These are phyloP conservation scores for Pythium plurisporium DNA, from an alignment of 352 stramenopile genomes.

Conservation along the genomic window DNA sequence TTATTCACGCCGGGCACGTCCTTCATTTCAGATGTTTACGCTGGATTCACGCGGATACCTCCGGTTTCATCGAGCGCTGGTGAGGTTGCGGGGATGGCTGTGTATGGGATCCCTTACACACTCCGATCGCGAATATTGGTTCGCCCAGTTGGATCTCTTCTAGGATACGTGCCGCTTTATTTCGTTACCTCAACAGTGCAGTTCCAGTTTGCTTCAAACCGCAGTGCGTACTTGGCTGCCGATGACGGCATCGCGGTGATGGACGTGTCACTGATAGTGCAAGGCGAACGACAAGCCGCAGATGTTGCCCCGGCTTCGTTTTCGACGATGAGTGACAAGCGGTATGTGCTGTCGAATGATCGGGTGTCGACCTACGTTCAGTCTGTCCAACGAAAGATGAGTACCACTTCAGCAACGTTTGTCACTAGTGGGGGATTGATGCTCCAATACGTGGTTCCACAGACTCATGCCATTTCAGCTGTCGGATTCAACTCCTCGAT, in stretches of 20 bases:
- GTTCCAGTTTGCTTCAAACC: slow-evolving; percentile 33
- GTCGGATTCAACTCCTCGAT: slow-evolving; percentile 6
- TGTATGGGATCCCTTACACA: slow-evolving; percentile 37
- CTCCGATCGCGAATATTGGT: slow-evolving; percentile 26
- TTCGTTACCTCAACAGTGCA: slow-evolving; percentile 37
- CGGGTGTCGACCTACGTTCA: neutral
- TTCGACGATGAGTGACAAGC: neutral
- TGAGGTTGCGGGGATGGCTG: slow-evolving; percentile 1
- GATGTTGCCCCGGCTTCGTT: slow-evolving; percentile 6
- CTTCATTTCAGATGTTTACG: slow-evolving; percentile 35
- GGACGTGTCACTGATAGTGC: slow-evolving; percentile 33
- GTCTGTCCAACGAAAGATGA: neutral
- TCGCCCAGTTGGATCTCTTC: slow-evolving; percentile 25
- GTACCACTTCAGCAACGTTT: neutral
- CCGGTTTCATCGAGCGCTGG: slow-evolving; percentile 19
- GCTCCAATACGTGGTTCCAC: slow-evolving; percentile 15
- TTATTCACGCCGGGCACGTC: slow-evolving; percentile 35
- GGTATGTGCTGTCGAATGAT: neutral
- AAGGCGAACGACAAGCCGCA: slow-evolving; percentile 18
- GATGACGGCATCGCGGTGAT: slow-evolving; percentile 36
- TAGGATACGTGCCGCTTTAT: slow-evolving; percentile 36
- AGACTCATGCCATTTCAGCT: neutral
- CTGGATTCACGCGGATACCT: slow-evolving; percentile 21
- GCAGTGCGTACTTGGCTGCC: slow-evolving; percentile 25
- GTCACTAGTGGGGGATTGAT: slow-evolving; percentile 15